Percentiles rank a stretch among this genome's conserved stretches.
Conservation (phyloP, 495 filamentous ascomycete genomes). For the Hamigera avellanea region DNA sequence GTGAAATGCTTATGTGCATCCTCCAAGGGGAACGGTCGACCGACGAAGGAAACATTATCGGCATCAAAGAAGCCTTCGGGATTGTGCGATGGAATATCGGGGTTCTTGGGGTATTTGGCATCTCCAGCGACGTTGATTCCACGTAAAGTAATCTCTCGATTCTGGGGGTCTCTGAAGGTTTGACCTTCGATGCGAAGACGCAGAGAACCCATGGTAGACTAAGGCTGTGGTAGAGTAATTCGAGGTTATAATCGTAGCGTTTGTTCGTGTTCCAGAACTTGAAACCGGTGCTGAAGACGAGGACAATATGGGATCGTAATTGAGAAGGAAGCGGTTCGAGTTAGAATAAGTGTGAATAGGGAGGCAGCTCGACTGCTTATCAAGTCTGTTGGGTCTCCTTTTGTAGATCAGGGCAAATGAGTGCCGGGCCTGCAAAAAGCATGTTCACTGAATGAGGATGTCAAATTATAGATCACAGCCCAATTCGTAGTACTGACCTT, state of each 20-base stretch:
- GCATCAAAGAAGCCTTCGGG: conserved; percentile 78
- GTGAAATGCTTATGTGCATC: conserved; percentile 83
- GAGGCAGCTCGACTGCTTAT: too few species aligned
- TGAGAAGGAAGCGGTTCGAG: too few species aligned
- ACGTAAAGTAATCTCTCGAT: conserved; percentile 56
- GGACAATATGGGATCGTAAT: too few species aligned
- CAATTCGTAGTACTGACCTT: too few species aligned
- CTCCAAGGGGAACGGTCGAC: conserved; percentile 67
- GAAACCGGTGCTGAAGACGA: too few species aligned
- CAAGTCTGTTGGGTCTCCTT: too few species aligned
- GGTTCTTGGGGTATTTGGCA: conserved; percentile 60
- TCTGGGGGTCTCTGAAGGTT: conserved; percentile 60
- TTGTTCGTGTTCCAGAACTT: too few species aligned
- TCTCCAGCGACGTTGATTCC: conserved; percentile 62
- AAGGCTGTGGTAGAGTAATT: not conserved
- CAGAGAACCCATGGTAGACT: conserved; percentile 23
- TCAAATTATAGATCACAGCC: not conserved
- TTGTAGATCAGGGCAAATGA: too few species aligned
- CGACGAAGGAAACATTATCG: conserved; percentile 83
- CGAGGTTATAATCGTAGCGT: not conserved
- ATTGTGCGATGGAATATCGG: conserved; percentile 71
- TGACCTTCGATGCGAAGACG: conserved; percentile 69
- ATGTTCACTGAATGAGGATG: not conserved
- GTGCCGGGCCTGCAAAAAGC: too few species aligned
- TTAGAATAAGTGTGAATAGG: too few species aligned